These are phyloP conservation scores for Lactarius trivialis DNA, from an alignment of 768 basidiomycete species.

Conservation along the genomic window DNA sequence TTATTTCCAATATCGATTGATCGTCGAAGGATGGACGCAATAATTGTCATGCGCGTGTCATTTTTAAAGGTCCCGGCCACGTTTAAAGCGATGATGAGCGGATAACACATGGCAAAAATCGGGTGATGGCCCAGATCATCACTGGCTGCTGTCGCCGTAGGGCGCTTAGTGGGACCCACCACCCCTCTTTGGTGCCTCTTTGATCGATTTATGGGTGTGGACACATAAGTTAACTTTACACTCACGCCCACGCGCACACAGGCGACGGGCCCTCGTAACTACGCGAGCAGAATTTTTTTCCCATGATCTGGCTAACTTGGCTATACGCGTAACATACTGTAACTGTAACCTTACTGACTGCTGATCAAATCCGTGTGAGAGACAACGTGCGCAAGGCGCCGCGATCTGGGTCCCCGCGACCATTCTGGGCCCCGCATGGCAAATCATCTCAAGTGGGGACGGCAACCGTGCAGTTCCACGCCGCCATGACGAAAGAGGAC, in stretches of 20 bases:
- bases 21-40: slow-evolving; percentile 2
- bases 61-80: slow-evolving; percentile 2
- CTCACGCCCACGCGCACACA: not conserved
- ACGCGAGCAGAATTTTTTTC: not conserved
- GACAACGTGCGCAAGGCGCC: not conserved
- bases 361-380: not conserved
- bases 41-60: not conserved
- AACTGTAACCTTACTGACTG: not conserved
- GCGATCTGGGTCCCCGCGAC: not conserved
- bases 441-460: not conserved
- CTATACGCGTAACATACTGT: not conserved
- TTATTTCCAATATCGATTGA: slow-evolving; percentile 7
- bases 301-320: not conserved
- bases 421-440: not conserved
- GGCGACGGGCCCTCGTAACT: not conserved
- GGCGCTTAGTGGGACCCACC: not conserved
- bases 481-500: slow-evolving; percentile 1
- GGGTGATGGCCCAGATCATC: not conserved
- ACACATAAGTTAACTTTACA: not conserved
- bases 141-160: not conserved
- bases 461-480: not conserved
- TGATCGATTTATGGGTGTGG: not conserved
- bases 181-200: not conserved
- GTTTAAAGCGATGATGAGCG: not conserved
- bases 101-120: not conserved